Evolutionary conservation across 768 basidiomycete genomes (phyloP), one percentile per base, ranked within the genome.

Genomic region (Mycena floridula): DNA sequence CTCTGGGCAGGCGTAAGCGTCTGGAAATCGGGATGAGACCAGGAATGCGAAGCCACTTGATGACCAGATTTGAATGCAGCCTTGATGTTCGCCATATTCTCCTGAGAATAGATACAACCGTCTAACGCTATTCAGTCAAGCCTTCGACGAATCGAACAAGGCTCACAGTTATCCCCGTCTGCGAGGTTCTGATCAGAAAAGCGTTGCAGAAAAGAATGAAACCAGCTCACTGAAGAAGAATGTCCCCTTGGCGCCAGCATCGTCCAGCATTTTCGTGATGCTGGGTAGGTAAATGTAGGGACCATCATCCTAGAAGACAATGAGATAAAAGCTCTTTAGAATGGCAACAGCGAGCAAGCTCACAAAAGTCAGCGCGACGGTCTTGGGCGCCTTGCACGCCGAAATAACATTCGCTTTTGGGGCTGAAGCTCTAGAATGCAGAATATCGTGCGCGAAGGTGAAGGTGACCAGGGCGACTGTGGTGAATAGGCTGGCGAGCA

Each of bases 21-120:
- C 1, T 55, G 50, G 4, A 73, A 55, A 32, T 68, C 52, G 12
- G 56, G 54, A 47, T 74, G 71, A 7, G 52, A 54, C 72, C 72
- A 74, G 3, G 72, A 73, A 46, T 74, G 72, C 25, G 70, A 72
- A 4, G 59, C 70, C 41, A 74, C 44, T 50, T 68, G 67, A 48
- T 74, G 72, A 9, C 69, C 71, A 16, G 61, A 54, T 39, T 55
- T 49, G 38, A 65, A 67, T 7, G 62, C 68, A 46, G 65, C 63
- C 40, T 64, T 65, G 50, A 72, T 58, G 16, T 58, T 54, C 25
- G 50, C 40, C 8, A 52, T 50, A 18, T 48, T 42, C 25, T 51
- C 58, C 7, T 45, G 15, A 50, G 54, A 47, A 53, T 72, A 72
- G 42, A 72, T 72, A 50, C 69, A 72, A 13, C 49, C 56, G n/a